Conservation (phyloP, 176 grass and related monocot genomes). For the Lolium rigidum region DNA sequence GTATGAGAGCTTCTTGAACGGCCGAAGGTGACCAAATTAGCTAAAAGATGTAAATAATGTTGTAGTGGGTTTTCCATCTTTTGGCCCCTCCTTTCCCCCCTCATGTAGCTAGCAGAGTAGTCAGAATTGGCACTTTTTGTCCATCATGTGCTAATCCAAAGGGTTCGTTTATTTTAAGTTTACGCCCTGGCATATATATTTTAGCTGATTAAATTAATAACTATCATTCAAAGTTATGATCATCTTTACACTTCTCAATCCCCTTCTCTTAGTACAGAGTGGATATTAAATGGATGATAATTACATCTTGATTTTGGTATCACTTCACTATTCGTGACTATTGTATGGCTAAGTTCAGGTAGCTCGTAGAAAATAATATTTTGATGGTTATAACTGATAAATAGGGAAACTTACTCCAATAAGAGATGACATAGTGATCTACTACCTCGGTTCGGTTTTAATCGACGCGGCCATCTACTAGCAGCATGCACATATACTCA, state of each 20-base stretch:
- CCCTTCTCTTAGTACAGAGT: not conserved
- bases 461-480: too few species aligned
- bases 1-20: slow-evolving; percentile 69
- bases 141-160: slow-evolving; percentile 30
- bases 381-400: slow-evolving; percentile 14
- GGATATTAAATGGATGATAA: not conserved
- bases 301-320: slow-evolving; percentile 9
- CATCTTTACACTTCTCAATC: slow-evolving; percentile 5
- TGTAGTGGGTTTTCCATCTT: slow-evolving; percentile 45
- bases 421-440: slow-evolving; percentile 32
- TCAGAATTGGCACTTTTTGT: slow-evolving; percentile 36
- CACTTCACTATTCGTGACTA: not conserved
- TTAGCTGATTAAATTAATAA: slow-evolving; percentile 42
- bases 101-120: slow-evolving; percentile 33
- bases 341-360: slow-evolving; percentile 14
- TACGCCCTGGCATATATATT: slow-evolving; percentile 19
- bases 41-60: slow-evolving; percentile 48
- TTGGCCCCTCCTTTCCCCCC: not conserved
- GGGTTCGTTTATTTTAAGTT: slow-evolving; percentile 16
- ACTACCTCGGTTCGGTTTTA: too few species aligned
- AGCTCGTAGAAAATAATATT: not conserved
- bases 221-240: slow-evolving; percentile 27
- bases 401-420: not conserved
- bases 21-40: slow-evolving; percentile 51
- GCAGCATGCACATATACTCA: too few species aligned